These are phyloP conservation scores for Xylaria flabelliformis DNA, from an alignment of 495 filamentous ascomycete genomes.

Conservation along the genomic window DNA sequence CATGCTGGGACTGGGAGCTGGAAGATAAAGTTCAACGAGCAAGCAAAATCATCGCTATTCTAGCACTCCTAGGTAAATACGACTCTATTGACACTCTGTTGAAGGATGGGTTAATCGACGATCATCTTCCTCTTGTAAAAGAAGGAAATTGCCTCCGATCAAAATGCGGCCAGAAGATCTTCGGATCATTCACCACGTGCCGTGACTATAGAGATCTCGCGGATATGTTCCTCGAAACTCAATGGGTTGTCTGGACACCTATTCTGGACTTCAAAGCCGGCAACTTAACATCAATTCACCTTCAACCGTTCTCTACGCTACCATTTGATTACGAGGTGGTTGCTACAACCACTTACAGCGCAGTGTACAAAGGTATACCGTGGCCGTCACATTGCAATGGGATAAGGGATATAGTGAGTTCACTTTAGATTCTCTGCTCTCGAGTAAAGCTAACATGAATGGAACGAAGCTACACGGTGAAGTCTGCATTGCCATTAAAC, in stretches of 20 bases:
- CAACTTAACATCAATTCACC: not conserved
- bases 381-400: not conserved
- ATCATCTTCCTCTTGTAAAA: not conserved
- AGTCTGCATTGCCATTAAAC: not conserved
- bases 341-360: not conserved
- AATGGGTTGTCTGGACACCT: conserved; percentile 1
- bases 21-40: not conserved
- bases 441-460: not conserved
- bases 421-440: not conserved
- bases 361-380: not conserved
- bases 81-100: not conserved
- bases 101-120: not conserved
- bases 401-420: not conserved
- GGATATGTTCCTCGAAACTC: not conserved
- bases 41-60: not conserved
- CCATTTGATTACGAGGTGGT: not conserved
- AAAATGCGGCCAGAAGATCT: not conserved
- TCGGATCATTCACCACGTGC: not conserved
- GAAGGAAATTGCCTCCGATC: not conserved
- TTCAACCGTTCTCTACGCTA: not conserved
- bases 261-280: not conserved
- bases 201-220: not conserved
- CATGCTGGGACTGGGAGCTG: not conserved
- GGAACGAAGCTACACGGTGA: not conserved
- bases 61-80: not conserved